phyloP scores from a whole-genome alignment of 345 rosid species.

The Populus deltoides region DNA sequence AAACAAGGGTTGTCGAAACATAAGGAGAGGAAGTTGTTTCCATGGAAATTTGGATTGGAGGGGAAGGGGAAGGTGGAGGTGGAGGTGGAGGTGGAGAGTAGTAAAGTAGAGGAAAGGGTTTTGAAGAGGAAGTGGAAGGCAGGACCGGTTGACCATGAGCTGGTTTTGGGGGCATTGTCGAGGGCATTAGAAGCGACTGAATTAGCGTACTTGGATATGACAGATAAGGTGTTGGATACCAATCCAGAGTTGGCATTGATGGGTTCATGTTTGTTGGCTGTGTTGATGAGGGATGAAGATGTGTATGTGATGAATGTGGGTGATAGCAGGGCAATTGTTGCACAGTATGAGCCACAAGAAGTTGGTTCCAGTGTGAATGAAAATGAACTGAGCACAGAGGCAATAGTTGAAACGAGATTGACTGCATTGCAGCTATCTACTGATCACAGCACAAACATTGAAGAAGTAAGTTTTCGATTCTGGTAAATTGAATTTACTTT shows the following conservation, averaged over 20 bases:
- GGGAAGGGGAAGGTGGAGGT: constrained; percentile 50
- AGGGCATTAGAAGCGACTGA: constrained; percentile 78
- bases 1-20: constrained; percentile 76
- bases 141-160: constrained; percentile 75
- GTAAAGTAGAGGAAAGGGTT: constrained; percentile 52
- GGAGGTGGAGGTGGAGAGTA: constrained; percentile 34
- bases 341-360: constrained; percentile 58
- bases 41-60: constrained; percentile 77
- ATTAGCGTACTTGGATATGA: constrained; percentile 82
- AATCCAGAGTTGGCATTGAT: constrained; percentile 95
- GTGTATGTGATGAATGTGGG: constrained; percentile 97
- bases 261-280: constrained; percentile 95
- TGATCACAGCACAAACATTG: constrained; percentile 94
- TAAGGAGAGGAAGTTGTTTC: constrained; percentile 64
- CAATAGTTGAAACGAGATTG: constrained; percentile 52
- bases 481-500: background rate
- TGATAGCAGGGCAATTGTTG: constrained; percentile 95
- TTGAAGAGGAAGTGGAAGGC: constrained; percentile 62
- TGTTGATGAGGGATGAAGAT: constrained; percentile 91
- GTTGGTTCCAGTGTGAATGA: constrained; percentile 37
- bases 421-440: constrained; percentile 84
- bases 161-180: constrained; percentile 80
- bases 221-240: constrained; percentile 77
- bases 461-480: constrained; percentile 63
- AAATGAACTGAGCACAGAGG: constrained; percentile 41